Evolutionary conservation across 345 rosid genomes (phyloP), one percentile per base, ranked within the genome.

Genomic region (Leavenworthia alabamica): DNA sequence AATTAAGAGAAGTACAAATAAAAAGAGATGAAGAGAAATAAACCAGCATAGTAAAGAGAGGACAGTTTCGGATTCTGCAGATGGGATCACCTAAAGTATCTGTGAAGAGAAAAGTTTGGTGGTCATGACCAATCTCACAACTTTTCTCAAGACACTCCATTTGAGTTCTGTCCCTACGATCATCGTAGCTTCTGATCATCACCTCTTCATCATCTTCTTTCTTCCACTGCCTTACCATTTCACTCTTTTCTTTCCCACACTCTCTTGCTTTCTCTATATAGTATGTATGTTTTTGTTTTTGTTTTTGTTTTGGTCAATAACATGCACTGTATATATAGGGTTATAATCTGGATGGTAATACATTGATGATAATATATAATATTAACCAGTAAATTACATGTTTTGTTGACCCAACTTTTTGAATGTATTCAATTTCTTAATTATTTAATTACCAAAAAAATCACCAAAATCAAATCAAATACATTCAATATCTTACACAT

Each of bases 51-150:
- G 47, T 78, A 79, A 56, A 81, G 47, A 80, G 35, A 28, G 89
- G 96, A 69, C 79, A 78, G 57, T 86, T 81, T 62, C 94, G 56
- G 77, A 89, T 84, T 66, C 96, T 76, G 73, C 94, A 82, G 20
- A 83, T 79, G 75, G 96, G 96, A 84, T 89, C 96, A 36, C 96
- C 96, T 75, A 89, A 28, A 47, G 79, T 78, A 65, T 89, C 91
- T 6, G 86, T 84, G 76, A 65, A 81, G 76, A 86, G 84, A 62
- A 75, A 75, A 7, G 77, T 82, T 70, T 78, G 68, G 37, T 76
- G 71, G 35, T 77, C 55, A 17, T 85, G 83, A 32, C 87, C 89
- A 71, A 84, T 87, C 80, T 82, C 94, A 49, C 96, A 86, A 39
- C 83, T 73, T 71, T 82, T 73, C 71, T 82, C 89, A 12, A 89